phyloP scores from a whole-genome alignment of 1,284 basidiomycete species.

The Takashimella koratensis region DNA sequence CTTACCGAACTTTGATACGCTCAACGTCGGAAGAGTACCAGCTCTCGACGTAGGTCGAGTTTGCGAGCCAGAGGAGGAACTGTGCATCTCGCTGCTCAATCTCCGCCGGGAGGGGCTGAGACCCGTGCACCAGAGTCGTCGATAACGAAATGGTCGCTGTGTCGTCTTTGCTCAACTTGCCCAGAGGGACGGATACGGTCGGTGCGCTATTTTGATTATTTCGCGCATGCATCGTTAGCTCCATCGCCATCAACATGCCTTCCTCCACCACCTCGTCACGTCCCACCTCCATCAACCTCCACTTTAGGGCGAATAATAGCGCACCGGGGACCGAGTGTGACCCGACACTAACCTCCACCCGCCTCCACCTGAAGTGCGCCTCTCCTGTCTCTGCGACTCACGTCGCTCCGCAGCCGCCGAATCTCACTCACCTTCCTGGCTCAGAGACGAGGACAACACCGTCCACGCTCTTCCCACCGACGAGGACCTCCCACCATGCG shows the following conservation, averaged over 20 bases:
- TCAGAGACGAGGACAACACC: conserved; percentile 25
- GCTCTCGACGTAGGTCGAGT: conserved; percentile 64
- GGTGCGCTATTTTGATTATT: conserved; percentile 35
- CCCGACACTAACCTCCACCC: too few species aligned
- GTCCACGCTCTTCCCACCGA: conserved; percentile 60
- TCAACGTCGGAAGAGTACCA: conserved; percentile 78
- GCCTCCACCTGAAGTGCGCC: too few species aligned
- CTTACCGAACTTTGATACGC: conserved; percentile 77
- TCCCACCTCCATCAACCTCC: too few species aligned
- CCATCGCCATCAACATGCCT: too few species aligned
- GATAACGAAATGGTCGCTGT: conserved; percentile 71
- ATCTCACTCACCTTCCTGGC: conserved; percentile 23
- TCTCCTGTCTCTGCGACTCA: neutral
- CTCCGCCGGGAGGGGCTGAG: conserved; percentile 67
- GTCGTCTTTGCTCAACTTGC: conserved; percentile 52
- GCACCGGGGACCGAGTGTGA: too few species aligned
- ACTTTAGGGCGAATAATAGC: too few species aligned
- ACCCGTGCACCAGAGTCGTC: conserved; percentile 68
- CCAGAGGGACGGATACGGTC: conserved; percentile 33
- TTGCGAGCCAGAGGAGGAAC: conserved; percentile 69
- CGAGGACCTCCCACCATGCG: conserved; percentile 68
- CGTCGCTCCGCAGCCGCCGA: too few species aligned
- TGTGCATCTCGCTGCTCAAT: conserved; percentile 77
- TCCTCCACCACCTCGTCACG: too few species aligned
- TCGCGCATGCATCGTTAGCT: too few species aligned